Conservation (phyloP, 306 rosid genomes). For the Hippophae gyantsensis region DNA sequence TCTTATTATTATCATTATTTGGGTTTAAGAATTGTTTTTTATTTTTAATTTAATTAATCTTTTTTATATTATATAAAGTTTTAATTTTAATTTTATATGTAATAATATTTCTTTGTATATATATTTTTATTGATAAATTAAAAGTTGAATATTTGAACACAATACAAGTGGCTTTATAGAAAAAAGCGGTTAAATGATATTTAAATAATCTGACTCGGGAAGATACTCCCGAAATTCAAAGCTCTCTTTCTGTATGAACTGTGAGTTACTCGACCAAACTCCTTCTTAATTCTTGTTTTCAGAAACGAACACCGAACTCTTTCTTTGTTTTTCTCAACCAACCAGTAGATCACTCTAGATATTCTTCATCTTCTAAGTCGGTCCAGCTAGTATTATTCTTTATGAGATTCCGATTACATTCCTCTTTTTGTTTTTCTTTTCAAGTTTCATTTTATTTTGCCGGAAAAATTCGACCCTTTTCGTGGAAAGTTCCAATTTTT, state of each 20-base stretch:
- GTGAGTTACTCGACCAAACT: slow-evolving; percentile 2
- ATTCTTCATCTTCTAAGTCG: not conserved
- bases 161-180: not conserved
- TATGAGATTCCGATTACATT: not conserved
- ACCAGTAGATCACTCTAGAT: too few species aligned
- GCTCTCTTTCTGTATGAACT: not conserved
- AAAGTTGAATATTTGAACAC: not conserved
- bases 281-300: too few species aligned
- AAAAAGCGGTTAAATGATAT: not conserved
- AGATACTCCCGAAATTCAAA: not conserved
- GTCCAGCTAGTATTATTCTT: not conserved
- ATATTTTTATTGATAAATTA: too few species aligned
- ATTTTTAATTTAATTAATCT: too few species aligned
- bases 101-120: too few species aligned
- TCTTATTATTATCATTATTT: too few species aligned
- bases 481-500: slow-evolving; percentile 7
- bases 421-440: not conserved
- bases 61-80: too few species aligned
- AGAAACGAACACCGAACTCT: too few species aligned
- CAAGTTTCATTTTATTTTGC: not conserved
- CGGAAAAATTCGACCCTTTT: not conserved
- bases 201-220: not conserved
- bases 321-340: too few species aligned
- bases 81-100: too few species aligned
- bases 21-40: too few species aligned